Percentiles rank a stretch among this genome's conserved stretches.
Evolutionary conservation across 164 flowering plant genomes (phyloP).

Genomic region (Dillenia suffruticosa): DNA sequence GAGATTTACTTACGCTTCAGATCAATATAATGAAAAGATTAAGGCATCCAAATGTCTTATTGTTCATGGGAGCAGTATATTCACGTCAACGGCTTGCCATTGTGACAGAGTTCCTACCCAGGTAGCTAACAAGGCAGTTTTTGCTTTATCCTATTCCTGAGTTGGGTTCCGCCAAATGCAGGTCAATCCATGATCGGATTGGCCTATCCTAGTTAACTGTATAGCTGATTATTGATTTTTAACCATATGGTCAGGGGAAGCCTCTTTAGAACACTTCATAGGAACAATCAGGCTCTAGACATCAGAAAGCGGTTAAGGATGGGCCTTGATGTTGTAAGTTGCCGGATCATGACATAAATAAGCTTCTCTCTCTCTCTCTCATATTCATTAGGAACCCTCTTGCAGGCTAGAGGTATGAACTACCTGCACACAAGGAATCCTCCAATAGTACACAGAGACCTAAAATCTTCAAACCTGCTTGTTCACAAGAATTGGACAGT

Average conservation of each 20-base stretch:
- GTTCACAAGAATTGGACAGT: constrained; percentile 87
- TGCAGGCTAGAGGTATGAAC: constrained; percentile 89
- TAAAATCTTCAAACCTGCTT: constrained; percentile 82
- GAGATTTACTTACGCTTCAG: constrained; percentile 23
- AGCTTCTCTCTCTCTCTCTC: neutral
- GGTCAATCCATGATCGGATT: too few relatives aligned
- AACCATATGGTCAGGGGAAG: constrained; percentile 60
- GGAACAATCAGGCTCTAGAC: constrained; percentile 52
- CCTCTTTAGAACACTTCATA: constrained; percentile 69
- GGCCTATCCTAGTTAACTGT: too few relatives aligned
- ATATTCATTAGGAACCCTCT: too few relatives aligned
- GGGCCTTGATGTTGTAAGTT: constrained; percentile 86
- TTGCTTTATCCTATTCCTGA: neutral
- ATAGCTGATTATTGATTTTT: neutral
- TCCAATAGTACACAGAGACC: constrained; percentile 81
- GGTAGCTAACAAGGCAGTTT: constrained; percentile 34
- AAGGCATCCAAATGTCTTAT: constrained; percentile 85
- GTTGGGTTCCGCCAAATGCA: too few relatives aligned
- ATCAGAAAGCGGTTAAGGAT: constrained; percentile 64
- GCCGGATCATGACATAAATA: constrained; percentile 1
- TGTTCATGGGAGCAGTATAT: constrained; percentile 86
- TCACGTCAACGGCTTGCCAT: constrained; percentile 67
- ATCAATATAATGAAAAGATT: constrained; percentile 70
- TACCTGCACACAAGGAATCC: constrained; percentile 83
- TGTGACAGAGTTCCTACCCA: constrained; percentile 73